These are phyloP conservation scores for Salmacisia buchloeana DNA, from an alignment of 1,284 basidiomycete species.

Conservation along the genomic window DNA sequence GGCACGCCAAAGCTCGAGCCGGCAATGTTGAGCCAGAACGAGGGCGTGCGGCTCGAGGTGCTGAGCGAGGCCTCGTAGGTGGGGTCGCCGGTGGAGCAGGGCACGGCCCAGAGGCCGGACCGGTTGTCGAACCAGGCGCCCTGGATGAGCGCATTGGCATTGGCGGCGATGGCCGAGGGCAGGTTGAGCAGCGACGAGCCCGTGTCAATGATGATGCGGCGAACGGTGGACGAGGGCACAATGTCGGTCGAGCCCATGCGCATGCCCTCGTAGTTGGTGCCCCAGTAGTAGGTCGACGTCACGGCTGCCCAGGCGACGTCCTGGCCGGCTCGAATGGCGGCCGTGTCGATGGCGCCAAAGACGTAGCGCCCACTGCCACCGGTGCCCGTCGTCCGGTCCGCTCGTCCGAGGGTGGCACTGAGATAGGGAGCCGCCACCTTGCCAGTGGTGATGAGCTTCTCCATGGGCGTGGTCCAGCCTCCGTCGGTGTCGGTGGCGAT, in stretches of 20 bases:
- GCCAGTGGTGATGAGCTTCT: conserved; percentile 28
- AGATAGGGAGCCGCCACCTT: conserved; percentile 29
- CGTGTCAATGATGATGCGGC: conserved; percentile 31
- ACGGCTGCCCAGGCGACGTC: conserved; percentile 26
- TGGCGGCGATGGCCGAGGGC: conserved; percentile 18
- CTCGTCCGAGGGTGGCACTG: conserved; percentile 29
- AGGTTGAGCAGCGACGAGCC: conserved; percentile 32
- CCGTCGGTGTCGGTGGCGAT: conserved; percentile 20
- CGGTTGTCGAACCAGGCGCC: conserved; percentile 21
- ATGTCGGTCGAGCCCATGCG: conserved; percentile 22
- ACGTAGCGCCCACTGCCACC: conserved; percentile 35
- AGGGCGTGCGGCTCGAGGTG: conserved; percentile 17
- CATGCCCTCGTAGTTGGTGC: conserved; percentile 26
- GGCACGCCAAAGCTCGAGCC: conserved; percentile 29
- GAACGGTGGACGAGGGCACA: conserved; percentile 15
- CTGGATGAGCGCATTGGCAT: conserved; percentile 27
- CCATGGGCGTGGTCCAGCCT: conserved; percentile 34
- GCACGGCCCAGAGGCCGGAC: conserved; percentile 25
- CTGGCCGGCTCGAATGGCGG: conserved; percentile 19
- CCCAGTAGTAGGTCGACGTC: conserved; percentile 28
- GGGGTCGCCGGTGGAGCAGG: conserved; percentile 32
- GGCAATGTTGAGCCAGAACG: conserved; percentile 22
- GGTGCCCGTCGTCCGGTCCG: conserved; percentile 31
- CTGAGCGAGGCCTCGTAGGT: conserved; percentile 24
- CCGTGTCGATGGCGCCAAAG: conserved; percentile 31